Base-by-base conservation (phyloP, 441 rosid species). In the Adansonia gregorii region DNA sequence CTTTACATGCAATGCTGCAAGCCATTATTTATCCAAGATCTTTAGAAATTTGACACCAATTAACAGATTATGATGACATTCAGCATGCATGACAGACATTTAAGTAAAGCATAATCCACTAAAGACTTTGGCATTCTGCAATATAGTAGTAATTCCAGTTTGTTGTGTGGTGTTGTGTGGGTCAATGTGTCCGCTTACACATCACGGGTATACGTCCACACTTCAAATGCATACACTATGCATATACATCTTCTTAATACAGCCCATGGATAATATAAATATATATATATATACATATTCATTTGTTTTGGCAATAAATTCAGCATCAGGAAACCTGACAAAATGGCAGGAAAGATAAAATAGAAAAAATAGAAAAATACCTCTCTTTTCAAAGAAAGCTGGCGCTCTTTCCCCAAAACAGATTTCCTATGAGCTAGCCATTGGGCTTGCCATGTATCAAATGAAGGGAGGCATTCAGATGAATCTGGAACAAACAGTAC, bases 401-500 rank as follows among this genome's bases (percentile, higher is more conserved):
- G 91, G 22, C 45, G 85, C 43, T 90, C 98, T 83, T 92, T 8
- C 77, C 88, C 95, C 54, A 86, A 77, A 78, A 94, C 86, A 79
- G 85, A 85, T 79, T 89, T 89, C 87, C 89, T 90, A 83, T 92
- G 94, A 79, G 89, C 89, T 78, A 95, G 75, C 99, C 98, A 95
- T 63, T 91, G 93, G 48, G 83, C 85, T 81, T 85, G 85, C 99
- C 98, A 97, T 7, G 83, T 59, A 72, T 93, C 97, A 81, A 91
- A 76, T 41, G 93, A 91, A 82, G 99, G 98, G 54, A 97, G 93
- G 76, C 98, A 94, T 76, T 91, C 94, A 20, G 94, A 90, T 77
- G 94, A 89, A 84, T 97, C 97, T 1, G 98, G 99, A 85, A 97
- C 97, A 89, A 90, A 97, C 65, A 93, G 88, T 45, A 97, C 94